Conservation (phyloP, 805 yeast genomes). For the Blastobotrys terrestris region DNA sequence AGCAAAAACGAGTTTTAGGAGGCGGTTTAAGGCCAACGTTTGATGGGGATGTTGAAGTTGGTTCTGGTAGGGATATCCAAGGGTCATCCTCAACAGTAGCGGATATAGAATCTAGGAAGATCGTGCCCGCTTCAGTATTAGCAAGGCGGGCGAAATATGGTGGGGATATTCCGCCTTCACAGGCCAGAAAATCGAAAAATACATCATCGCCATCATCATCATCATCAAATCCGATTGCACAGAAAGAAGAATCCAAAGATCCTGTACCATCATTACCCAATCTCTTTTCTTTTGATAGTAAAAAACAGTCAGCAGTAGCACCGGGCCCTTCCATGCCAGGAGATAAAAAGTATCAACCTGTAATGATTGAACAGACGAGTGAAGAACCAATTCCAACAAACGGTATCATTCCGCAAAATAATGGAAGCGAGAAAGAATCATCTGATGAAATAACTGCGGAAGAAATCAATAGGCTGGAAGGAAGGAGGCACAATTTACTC, state of each 20-base stretch:
- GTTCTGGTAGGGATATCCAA: not conserved
- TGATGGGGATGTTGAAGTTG: constrained; percentile 17
- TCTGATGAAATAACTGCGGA: not conserved
- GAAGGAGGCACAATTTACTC: not conserved
- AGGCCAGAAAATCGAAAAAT: not conserved
- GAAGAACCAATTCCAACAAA: not conserved
- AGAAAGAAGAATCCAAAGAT: not conserved
- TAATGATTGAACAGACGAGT: not conserved
- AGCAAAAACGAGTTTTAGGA: constrained; percentile 14
- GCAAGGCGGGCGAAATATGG: constrained; percentile 20
- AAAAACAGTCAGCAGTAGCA: not conserved
- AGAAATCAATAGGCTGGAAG: not conserved
- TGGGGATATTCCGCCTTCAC: not conserved
- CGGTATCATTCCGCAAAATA: not conserved
- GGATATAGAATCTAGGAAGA: not conserved
- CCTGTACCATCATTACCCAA: not conserved
- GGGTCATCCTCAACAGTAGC: not conserved
- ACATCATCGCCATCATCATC: not conserved
- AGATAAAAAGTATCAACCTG: constrained; percentile 4
- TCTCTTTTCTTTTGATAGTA: not conserved
- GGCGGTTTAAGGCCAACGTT: constrained; percentile 15
- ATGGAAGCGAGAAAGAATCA: not conserved
- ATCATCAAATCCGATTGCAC: not conserved
- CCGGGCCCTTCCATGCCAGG: constrained; percentile 5
- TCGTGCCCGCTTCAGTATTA: constrained; percentile 20